phyloP scores from a whole-genome alignment of 176 grass and related monocot genomes.

The Hyparrhenia diplandra region DNA sequence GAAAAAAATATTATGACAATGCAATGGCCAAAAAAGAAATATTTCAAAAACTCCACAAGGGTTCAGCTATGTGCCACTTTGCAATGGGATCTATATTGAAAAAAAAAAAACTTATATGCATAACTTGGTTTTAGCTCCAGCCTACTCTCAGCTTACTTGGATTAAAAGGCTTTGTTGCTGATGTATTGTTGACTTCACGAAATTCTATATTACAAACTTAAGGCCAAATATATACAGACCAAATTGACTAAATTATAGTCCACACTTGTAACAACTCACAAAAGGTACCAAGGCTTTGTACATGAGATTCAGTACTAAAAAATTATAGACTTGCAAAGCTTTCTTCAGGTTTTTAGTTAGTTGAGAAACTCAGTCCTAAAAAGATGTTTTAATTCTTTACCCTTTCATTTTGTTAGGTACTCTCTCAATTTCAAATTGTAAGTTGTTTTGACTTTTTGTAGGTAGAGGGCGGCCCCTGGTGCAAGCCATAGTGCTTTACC shows the following conservation, averaged over 20 bases:
- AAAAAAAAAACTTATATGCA: neutral
- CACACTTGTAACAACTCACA: conserved; percentile 6
- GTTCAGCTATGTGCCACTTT: neutral
- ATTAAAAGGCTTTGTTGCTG: neutral
- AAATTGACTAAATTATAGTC: neutral
- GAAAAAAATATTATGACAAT: conserved; percentile 15
- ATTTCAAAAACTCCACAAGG: neutral
- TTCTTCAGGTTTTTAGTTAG: conserved; percentile 11
- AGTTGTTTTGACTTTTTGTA: neutral
- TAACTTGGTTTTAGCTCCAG: neutral
- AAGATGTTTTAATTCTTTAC: neutral
- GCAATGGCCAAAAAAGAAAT: neutral
- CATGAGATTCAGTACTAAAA: conserved; percentile 12
- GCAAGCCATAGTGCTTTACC: too few relatives aligned
- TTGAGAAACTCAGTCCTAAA: neutral
- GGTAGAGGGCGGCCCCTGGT: too few relatives aligned
- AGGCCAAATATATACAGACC: neutral
- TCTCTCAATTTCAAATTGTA: neutral
- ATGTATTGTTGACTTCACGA: neutral
- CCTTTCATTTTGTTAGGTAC: neutral
- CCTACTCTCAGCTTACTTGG: neutral
- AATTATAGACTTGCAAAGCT: neutral
- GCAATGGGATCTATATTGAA: conserved; percentile 9
- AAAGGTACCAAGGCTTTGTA: neutral
- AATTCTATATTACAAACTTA: neutral